phyloP scores from a whole-genome alignment of 2,329 filamentous ascomycete genomes.

The Penicillium sp. region DNA sequence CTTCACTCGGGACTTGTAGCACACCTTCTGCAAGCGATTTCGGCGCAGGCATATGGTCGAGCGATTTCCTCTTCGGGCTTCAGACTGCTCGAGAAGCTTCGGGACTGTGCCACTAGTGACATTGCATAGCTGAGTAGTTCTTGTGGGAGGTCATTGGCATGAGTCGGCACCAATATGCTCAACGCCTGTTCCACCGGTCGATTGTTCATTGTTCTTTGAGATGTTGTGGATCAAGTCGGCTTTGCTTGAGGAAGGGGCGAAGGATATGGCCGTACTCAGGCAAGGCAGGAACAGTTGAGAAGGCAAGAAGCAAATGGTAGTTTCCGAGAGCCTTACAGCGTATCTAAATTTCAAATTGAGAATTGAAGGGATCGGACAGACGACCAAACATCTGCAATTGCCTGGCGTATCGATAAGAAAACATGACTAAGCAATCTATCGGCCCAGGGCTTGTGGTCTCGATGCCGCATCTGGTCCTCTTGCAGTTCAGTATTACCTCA shows the following conservation, averaged over 20 bases:
- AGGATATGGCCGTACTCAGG: not conserved
- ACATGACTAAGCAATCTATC: conserved; percentile 20
- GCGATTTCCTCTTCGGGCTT: conserved; percentile 85
- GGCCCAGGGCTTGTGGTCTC: not conserved
- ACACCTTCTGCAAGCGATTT: conserved; percentile 85
- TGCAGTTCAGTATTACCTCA: not conserved
- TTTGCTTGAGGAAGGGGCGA: not conserved
- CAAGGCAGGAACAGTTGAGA: too few species aligned
- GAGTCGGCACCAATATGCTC: conserved; percentile 69
- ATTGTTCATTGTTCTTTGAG: conserved; percentile 58
- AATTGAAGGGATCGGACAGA: not conserved
- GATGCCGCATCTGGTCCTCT: conserved; percentile 8
- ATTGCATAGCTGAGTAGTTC: conserved; percentile 69
- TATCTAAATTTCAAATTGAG: not conserved
- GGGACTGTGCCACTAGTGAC: conserved; percentile 76
- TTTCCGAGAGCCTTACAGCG: not conserved
- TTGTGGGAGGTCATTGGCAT: conserved; percentile 64
- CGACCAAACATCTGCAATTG: conserved; percentile 6
- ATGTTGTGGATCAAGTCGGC: not conserved
- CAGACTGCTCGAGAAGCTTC: conserved; percentile 70
- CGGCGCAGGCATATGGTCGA: conserved; percentile 78
- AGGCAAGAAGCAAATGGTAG: not conserved
- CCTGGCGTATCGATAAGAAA: conserved; percentile 8
- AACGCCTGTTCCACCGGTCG: conserved; percentile 71
- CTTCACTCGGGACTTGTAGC: not conserved